Conservation (phyloP, 2,329 filamentous ascomycete species). For the Alternaria conjuncta region DNA sequence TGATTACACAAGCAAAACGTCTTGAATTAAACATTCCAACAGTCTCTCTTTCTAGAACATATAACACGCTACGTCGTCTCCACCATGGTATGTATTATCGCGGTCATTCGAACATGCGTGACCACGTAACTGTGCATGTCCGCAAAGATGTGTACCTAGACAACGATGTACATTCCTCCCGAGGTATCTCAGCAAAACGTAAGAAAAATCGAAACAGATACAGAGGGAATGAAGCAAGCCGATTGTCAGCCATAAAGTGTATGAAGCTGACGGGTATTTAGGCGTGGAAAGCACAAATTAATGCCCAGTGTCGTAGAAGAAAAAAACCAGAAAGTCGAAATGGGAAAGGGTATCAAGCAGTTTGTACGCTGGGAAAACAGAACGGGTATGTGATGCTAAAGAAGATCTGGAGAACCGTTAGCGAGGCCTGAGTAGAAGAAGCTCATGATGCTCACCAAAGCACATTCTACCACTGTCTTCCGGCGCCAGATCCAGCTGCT, state of each 20-base stretch:
- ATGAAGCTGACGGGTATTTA: constrained; percentile 33
- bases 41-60: not conserved
- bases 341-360: constrained; percentile 43
- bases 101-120: not conserved
- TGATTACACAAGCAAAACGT: not conserved
- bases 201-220: not conserved
- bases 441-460: constrained; percentile 15
- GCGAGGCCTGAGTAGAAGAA: not conserved
- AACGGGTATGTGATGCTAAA: constrained; percentile 18
- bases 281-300: constrained; percentile 11
- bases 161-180: constrained; percentile 16
- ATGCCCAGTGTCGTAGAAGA: constrained; percentile 6
- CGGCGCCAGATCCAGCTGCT: constrained; percentile 10
- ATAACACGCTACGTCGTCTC: constrained; percentile 5
- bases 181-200: constrained; percentile 14
- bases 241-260: constrained; percentile 4
- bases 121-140: not conserved
- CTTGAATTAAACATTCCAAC: constrained; percentile 3
- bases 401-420: constrained; percentile 10
- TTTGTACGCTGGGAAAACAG: constrained; percentile 30
- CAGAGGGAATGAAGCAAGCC: constrained; percentile 8
- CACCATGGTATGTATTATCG: constrained; percentile 4
- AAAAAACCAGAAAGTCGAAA: constrained; percentile 22
- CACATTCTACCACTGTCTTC: constrained; percentile 24
- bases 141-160: constrained; percentile 7